phyloP scores from a whole-genome alignment of 1,139 yeast genomes.

The Hyphopichia khmerensis region DNA sequence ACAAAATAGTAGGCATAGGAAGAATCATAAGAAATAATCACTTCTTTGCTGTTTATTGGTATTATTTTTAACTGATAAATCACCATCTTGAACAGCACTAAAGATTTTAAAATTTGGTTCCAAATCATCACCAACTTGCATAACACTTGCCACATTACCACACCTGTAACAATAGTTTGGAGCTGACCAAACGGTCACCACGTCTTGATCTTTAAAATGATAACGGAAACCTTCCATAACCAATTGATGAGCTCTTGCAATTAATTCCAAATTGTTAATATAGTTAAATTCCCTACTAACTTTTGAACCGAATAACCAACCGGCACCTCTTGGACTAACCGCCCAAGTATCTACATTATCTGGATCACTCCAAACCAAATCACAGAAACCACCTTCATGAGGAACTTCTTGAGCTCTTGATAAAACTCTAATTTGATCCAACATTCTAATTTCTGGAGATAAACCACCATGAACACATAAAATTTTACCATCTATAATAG shows the following conservation, averaged over 20 bases:
- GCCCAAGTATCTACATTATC: conserved; percentile 99
- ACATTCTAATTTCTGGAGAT: conserved; percentile 96
- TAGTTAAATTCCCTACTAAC: conserved; percentile 94
- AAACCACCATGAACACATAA: conserved; percentile 96
- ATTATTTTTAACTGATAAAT: conserved; percentile 54
- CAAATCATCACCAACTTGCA: conserved; percentile 87
- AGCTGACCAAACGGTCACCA: conserved; percentile 97
- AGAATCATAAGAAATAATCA: conserved; percentile 69
- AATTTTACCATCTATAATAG: conserved; percentile 90
- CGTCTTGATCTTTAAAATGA: conserved; percentile 92
- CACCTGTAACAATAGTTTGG: conserved; percentile 98
- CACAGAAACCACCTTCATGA: conserved; percentile 98
- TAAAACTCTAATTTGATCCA: conserved; percentile 91
- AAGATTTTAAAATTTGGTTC: conserved; percentile 91
- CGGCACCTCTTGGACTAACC: conserved; percentile 98
- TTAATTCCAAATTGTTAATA: conserved; percentile 79
- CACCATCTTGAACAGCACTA: conserved; percentile 94
- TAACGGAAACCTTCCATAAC: conserved; percentile 98
- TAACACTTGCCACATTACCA: conserved; percentile 97
- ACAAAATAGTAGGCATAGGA: neutral
- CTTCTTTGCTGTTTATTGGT: conserved; percentile 75
- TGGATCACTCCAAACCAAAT: conserved; percentile 96
- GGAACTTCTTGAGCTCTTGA: conserved; percentile 99
- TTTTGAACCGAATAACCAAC: conserved; percentile 93
- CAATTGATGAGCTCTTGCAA: conserved; percentile 96